A percentile compares a stretch with the other conserved stretches of the same genome.
These are phyloP conservation scores for Candida tropicalis DNA, from an alignment of 1,139 yeast genomes.

Conservation along the genomic window DNA sequence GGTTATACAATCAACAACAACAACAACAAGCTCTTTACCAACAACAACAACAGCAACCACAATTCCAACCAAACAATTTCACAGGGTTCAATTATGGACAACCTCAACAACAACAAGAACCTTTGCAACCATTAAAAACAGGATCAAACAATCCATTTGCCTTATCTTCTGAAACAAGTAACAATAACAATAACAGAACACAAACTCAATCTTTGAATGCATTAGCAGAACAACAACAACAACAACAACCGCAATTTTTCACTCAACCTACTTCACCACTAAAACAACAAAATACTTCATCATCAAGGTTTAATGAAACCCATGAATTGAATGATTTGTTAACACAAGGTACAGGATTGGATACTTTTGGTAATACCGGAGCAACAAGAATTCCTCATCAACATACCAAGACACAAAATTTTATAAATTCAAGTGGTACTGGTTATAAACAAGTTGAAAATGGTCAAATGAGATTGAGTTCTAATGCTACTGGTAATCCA, in stretches of 20 bases:
- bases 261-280: constrained; percentile 29
- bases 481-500: constrained; percentile 65
- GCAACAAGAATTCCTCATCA: constrained; percentile 89
- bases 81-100: constrained; percentile 34
- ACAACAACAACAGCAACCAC: constrained; percentile 37
- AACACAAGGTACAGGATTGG: constrained; percentile 89
- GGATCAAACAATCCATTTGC: constrained; percentile 95
- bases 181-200: constrained; percentile 17
- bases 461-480: constrained; percentile 39
- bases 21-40: constrained; percentile 33
- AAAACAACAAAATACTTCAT: constrained; percentile 29
- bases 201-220: constrained; percentile 25
- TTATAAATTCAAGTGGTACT: constrained; percentile 85
- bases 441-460: constrained; percentile 61
- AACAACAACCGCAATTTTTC: constrained; percentile 24
- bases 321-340: constrained; percentile 77
- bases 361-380: constrained; percentile 95
- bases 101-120: constrained; percentile 41
- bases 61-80: constrained; percentile 34
- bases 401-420: constrained; percentile 79
- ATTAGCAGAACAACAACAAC: constrained; percentile 28
- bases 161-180: constrained; percentile 30
- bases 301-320: constrained; percentile 52
- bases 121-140: constrained; percentile 63
- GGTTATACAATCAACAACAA: constrained; percentile 33